Base-by-base conservation (phyloP, 2,329 filamentous ascomycete genomes). In the Aspergillus arachidicola region DNA sequence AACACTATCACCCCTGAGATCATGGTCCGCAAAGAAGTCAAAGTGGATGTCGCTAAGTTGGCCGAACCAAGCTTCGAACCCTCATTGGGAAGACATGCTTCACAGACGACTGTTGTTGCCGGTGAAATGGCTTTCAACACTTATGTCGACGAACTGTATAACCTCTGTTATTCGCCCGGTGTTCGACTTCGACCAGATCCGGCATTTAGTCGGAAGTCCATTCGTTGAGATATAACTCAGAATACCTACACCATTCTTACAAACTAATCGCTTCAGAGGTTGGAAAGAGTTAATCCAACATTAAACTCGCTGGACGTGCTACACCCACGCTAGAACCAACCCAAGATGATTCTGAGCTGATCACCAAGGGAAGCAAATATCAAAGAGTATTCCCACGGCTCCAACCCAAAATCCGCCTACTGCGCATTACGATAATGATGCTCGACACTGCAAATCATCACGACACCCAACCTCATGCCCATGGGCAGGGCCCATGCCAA, bases 1-100 rank as follows among this genome's bases (percentile, higher is more conserved):
- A 60, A 62, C 4, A 62, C 66, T 4, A 64, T 65, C 10, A 80
- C 82, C 57, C 85, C 86, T 7, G 86, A 87, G 26, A 89, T 89
- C 71, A 84, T 88, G 79, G 84, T 89, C 7, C 86, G 85, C 28
- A 85, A 87, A 65, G 86, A 89, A 68, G 84, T 89, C 60, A 84
- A 83, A 9, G 83, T 89, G n/a, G 82, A 87, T 55, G 78, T 82
- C 1, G 70, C 70, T 0, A 71, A 74, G 28, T 45, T 72, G 32
- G 66, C 67, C 10, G 71, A 73, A 19, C 66, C 69, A 28, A 61
- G 63, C 0, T 60, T 65, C 9, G 66, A 71, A 26, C 66, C 67
- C 32, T 43, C 62, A 2, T 30, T 68, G 28, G 59, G 64, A 57
- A 61, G 60, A 12, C 71, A 73, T 36, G 66, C 70, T 43, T 68